Conservation (phyloP, 2,329 filamentous ascomycete genomes). For the Cordyceps farinosa region DNA sequence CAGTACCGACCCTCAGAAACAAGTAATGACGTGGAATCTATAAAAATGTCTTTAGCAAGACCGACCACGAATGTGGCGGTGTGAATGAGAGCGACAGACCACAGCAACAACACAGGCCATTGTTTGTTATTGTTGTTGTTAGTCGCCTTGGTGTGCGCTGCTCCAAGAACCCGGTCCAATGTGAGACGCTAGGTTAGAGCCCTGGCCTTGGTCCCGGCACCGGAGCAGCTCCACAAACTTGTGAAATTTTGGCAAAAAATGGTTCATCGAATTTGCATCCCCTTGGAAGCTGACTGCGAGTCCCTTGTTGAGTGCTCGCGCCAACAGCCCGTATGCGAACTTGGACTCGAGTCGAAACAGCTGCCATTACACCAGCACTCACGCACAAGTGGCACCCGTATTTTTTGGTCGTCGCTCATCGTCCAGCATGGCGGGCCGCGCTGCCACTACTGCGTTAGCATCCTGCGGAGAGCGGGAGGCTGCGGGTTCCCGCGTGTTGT, state of each 20-base stretch:
- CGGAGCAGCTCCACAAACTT: slow-evolving; percentile 9
- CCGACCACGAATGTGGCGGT: slow-evolving; percentile 9
- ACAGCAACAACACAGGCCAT: background rate
- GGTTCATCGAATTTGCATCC: slow-evolving; percentile 3
- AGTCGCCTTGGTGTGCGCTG: background rate
- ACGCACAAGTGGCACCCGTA: background rate
- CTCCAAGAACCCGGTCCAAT: slow-evolving; percentile 3
- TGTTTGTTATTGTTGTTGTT: slow-evolving; percentile 13
- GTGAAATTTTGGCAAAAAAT: slow-evolving; percentile 5
- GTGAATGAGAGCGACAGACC: background rate
- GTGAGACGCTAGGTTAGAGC: slow-evolving; percentile 16
- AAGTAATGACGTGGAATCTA: background rate
- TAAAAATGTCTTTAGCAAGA: background rate
- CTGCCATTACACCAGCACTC: background rate
- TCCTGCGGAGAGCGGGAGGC: slow-evolving; percentile 10
- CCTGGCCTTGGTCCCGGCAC: slow-evolving; percentile 12
- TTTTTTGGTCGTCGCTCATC: slow-evolving; percentile 2
- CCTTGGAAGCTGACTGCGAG: background rate
- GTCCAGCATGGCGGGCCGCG: slow-evolving; percentile 10
- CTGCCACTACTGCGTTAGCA: slow-evolving; percentile 14
- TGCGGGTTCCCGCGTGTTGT: slow-evolving; percentile 17
- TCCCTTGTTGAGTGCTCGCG: background rate
- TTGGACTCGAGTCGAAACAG: background rate
- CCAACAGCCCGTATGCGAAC: background rate
- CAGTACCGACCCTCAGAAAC: background rate